Percentiles rank a stretch among this genome's conserved stretches.
phyloP scores from a whole-genome alignment of 768 basidiomycete species.

The Porpolomopsis calyptriformis region DNA sequence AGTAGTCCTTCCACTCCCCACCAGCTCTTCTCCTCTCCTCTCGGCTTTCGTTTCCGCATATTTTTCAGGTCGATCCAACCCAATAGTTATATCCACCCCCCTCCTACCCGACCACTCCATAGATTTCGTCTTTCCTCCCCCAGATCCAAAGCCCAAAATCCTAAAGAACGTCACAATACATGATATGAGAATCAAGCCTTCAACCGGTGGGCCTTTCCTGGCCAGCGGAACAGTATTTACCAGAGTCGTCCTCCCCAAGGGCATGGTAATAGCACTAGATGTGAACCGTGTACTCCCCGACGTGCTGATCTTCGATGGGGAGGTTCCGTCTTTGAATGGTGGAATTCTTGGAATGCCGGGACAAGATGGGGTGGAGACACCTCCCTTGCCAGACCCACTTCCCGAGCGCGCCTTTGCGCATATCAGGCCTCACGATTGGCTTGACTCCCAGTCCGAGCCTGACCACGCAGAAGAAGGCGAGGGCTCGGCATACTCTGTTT shows the following conservation, averaged over 20 bases:
- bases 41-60: slow-evolving; percentile 57
- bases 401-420: slow-evolving; percentile 68
- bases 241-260: slow-evolving; percentile 54
- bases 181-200: slow-evolving; percentile 60
- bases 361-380: slow-evolving; percentile 19
- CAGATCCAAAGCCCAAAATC: slow-evolving; percentile 50
- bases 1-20: slow-evolving; percentile 40
- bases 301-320: slow-evolving; percentile 69
- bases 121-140: slow-evolving; percentile 52
- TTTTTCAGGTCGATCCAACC: slow-evolving; percentile 45
- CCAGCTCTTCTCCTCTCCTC: slow-evolving; percentile 30
- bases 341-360: slow-evolving; percentile 4
- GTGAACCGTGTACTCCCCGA: slow-evolving; percentile 64
- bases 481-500: slow-evolving; percentile 47
- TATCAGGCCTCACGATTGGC: slow-evolving; percentile 63
- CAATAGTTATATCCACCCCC: slow-evolving; percentile 47
- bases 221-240: slow-evolving; percentile 65
- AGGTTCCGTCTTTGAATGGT: slow-evolving; percentile 36
- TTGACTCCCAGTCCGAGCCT: slow-evolving; percentile 33
- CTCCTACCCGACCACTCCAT: slow-evolving; percentile 40
- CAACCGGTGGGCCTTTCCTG: slow-evolving; percentile 32
- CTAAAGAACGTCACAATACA: slow-evolving; percentile 63
- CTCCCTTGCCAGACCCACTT: slow-evolving; percentile 53
- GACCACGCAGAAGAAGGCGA: slow-evolving; percentile 34
- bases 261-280: slow-evolving; percentile 54